These are phyloP conservation scores for Suhomyces taliae DNA, from an alignment of 1,139 yeast species.

Conservation along the genomic window DNA sequence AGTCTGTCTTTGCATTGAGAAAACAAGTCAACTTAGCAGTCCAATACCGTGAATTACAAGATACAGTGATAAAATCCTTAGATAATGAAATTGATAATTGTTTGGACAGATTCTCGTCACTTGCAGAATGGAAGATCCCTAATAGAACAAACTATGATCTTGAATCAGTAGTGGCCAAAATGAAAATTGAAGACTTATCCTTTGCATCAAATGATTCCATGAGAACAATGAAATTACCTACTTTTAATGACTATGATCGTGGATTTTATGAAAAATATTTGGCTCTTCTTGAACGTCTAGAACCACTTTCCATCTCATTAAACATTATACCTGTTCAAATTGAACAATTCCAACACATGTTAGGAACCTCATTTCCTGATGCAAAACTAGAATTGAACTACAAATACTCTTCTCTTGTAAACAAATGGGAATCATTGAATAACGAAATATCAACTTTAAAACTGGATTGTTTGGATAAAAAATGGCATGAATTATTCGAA, in stretches of 20 bases:
- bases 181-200: slow-evolving; percentile 32
- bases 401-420: neutral
- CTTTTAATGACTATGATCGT: slow-evolving; percentile 33
- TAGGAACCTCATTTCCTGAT: slow-evolving; percentile 8
- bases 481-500: slow-evolving; percentile 56
- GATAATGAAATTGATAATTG: slow-evolving; percentile 44
- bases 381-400: slow-evolving; percentile 6
- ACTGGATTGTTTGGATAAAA: slow-evolving; percentile 47
- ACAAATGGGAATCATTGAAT: slow-evolving; percentile 39
- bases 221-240: slow-evolving; percentile 30
- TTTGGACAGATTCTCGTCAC: neutral
- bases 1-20: slow-evolving; percentile 36
- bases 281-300: slow-evolving; percentile 33
- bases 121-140: slow-evolving; percentile 3
- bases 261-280: slow-evolving; percentile 31
- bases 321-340: slow-evolving; percentile 26
- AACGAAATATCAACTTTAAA: slow-evolving; percentile 46
- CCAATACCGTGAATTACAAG: slow-evolving; percentile 58
- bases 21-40: slow-evolving; percentile 52
- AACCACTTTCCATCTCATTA: slow-evolving; percentile 57
- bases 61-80: slow-evolving; percentile 51
- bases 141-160: slow-evolving; percentile 34
- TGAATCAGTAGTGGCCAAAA: slow-evolving; percentile 40
- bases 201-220: slow-evolving; percentile 15
- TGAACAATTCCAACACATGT: slow-evolving; percentile 19